Evolutionary conservation across 768 basidiomycete species (phyloP).

Genomic region (Leucosporidium creatinivorum): DNA sequence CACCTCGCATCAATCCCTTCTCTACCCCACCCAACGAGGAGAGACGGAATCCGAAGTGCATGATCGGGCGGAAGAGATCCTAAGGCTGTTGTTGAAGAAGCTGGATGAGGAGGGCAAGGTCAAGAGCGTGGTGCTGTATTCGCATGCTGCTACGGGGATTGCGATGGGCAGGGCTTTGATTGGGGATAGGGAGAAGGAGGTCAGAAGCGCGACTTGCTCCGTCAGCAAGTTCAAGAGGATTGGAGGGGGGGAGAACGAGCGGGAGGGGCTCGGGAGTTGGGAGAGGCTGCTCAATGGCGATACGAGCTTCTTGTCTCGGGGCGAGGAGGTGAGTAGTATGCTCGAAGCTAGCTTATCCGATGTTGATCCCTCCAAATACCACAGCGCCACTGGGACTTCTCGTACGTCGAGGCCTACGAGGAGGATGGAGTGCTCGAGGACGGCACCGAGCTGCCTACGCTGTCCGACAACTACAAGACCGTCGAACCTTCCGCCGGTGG

Average conservation of each 20-base stretch:
- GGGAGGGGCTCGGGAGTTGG: slow-evolving; percentile 3
- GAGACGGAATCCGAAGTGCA: slow-evolving; percentile 61
- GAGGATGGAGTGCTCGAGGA: slow-evolving; percentile 28
- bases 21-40: slow-evolving; percentile 64
- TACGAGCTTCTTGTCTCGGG: slow-evolving; percentile 16
- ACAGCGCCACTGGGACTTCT: slow-evolving; percentile 31
- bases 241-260: neutral
- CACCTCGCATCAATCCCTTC: slow-evolving; percentile 61
- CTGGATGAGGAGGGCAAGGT: slow-evolving; percentile 41
- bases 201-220: slow-evolving; percentile 24
- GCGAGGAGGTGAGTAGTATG: slow-evolving; percentile 19
- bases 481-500: too few species aligned
- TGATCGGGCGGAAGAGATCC: slow-evolving; percentile 52
- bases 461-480: too few species aligned
- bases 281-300: slow-evolving; percentile 20
- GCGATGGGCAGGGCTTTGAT: slow-evolving; percentile 9
- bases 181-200: slow-evolving; percentile 4
- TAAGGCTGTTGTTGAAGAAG: slow-evolving; percentile 50
- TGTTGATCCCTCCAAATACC: too few species aligned
- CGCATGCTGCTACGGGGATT: slow-evolving; percentile 53
- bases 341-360: neutral
- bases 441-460: neutral
- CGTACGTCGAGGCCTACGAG: slow-evolving; percentile 28
- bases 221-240: slow-evolving; percentile 20
- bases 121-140: slow-evolving; percentile 13